Evolutionary conservation across 306 rosid genomes (phyloP).

Genomic region (Rosa persica): DNA sequence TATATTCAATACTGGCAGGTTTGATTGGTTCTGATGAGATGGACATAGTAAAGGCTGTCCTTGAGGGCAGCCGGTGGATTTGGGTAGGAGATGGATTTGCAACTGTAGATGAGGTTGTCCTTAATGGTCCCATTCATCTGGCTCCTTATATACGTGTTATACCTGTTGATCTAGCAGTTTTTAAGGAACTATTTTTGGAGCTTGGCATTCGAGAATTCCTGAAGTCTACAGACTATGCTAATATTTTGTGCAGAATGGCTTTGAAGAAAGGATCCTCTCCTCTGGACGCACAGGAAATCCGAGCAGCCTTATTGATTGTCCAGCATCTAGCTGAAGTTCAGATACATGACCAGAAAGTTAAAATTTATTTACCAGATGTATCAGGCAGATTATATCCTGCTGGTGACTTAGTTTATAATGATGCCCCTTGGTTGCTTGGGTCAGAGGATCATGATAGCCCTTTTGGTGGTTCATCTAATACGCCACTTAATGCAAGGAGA

Average conservation of each 20-base stretch:
- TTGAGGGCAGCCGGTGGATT: constrained; percentile 93
- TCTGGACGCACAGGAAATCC: constrained; percentile 73
- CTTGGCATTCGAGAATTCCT: constrained; percentile 85
- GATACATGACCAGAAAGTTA: constrained; percentile 55
- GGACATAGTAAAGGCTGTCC: constrained; percentile 95
- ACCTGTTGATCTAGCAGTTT: constrained; percentile 91
- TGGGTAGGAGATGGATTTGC: constrained; percentile 99
- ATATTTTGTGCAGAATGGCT: constrained; percentile 84
- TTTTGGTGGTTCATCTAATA: constrained; percentile 51
- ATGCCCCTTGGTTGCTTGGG: constrained; percentile 97
- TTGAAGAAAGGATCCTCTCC: constrained; percentile 73
- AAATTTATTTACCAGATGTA: constrained; percentile 77
- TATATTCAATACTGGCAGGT: constrained; percentile 71
- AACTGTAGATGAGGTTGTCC: constrained; percentile 86
- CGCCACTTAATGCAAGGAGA: constrained; percentile 57
- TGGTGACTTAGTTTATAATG: constrained; percentile 79
- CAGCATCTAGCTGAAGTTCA: constrained; percentile 90
- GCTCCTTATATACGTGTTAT: constrained; percentile 96
- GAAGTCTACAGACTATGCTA: constrained; percentile 68
- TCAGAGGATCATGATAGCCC: constrained; percentile 62
- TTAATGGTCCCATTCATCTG: constrained; percentile 92
- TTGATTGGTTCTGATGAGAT: constrained; percentile 89
- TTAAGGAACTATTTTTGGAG: constrained; percentile 70
- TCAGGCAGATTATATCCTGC: constrained; percentile 77
- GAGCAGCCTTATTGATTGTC: constrained; percentile 82